Base-by-base conservation (phyloP, 208 protist species). In the Acanthamoeba healyi region DNA sequence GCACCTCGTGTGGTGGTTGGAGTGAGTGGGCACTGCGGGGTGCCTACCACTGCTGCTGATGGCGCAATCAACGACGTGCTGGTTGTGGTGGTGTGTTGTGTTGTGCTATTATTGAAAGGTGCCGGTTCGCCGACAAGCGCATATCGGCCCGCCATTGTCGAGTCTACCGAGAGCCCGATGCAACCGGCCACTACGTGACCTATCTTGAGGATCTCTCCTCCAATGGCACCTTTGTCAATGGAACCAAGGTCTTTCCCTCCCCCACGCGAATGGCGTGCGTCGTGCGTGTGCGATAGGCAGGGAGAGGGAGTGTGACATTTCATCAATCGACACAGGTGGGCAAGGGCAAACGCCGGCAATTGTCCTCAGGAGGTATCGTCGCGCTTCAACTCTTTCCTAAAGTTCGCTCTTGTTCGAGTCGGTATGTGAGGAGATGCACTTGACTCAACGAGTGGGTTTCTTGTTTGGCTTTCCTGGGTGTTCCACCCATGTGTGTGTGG, bases 221-320 rank as follows among this genome's bases (percentile, higher is more conserved):
- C 29, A 92, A 92, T 36, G 86, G 86, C 44, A 92, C 86, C 40
- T 92, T 74, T n/a, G 32, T 92, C 56, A 92, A 92, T 36, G 86
- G 86, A 24, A 72, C 19, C 9, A 92, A 92, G 81, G 72, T 82
- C 24, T 4, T 29, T 49, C 42, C 42, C 72, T 4, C 14, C 44
- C 44, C 4, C 44, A 49, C 44, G 7, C 4, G 7, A 49, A 49
- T 4, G 7, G 4, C 7, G 12, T 12, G 44, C 7, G 44, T 49
- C 44, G 44, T 49, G 44, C 12, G 44, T 49, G 44, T 49, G 44
- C 44, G 44, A 15, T 4, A 15, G 44, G 7, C 44, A n/a, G n/a
- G n/a, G n/a, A n/a, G n/a, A n/a, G n/a, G n/a, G 44, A 15, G 44
- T 49, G 44, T 49, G 44, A 49, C 44, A 49, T 12, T 4, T 49